A percentile compares a stretch with the other conserved stretches of the same genome.
phyloP scores from a whole-genome alignment of 1,139 yeast genomes.

The Nadsonia commutata region DNA sequence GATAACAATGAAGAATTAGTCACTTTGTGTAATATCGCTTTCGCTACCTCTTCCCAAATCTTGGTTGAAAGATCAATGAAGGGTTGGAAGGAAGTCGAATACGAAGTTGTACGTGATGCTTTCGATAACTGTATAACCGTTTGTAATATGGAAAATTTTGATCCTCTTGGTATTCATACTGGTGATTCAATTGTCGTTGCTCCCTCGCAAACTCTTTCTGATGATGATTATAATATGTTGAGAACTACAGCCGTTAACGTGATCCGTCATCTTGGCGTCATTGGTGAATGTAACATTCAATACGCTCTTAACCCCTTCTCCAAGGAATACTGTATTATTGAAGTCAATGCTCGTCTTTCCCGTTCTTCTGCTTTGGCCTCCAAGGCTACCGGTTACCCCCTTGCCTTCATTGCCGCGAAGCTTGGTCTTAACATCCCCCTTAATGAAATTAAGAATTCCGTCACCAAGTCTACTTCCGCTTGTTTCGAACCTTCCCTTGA shows the following conservation, averaged over 20 bases:
- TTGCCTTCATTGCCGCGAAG: constrained; percentile 97
- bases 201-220: constrained; percentile 93
- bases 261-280: constrained; percentile 95
- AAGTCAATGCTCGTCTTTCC: constrained; percentile 94
- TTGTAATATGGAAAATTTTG: constrained; percentile 98
- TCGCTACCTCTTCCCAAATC: constrained; percentile 93
- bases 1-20: constrained; percentile 74
- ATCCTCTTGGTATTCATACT: constrained; percentile 96
- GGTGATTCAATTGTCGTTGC: constrained; percentile 99
- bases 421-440: constrained; percentile 87
- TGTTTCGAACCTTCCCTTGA: constrained; percentile 97
- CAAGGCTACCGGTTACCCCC: constrained; percentile 96
- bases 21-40: constrained; percentile 77
- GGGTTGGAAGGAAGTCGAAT: constrained; percentile 99
- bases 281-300: constrained; percentile 98
- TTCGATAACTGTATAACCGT: constrained; percentile 96
- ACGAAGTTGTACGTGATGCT: constrained; percentile 97
- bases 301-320: constrained; percentile 91
- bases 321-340: constrained; percentile 92
- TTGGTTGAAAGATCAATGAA: constrained; percentile 93
- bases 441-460: constrained; percentile 84
- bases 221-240: constrained; percentile 95
- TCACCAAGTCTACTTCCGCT: constrained; percentile 89
- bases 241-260: constrained; percentile 96
- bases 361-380: constrained; percentile 98